Percentiles rank a stretch among this genome's conserved stretches.
Conservation (phyloP, 495 filamentous ascomycete genomes). For the Sporormia fimetaria region DNA sequence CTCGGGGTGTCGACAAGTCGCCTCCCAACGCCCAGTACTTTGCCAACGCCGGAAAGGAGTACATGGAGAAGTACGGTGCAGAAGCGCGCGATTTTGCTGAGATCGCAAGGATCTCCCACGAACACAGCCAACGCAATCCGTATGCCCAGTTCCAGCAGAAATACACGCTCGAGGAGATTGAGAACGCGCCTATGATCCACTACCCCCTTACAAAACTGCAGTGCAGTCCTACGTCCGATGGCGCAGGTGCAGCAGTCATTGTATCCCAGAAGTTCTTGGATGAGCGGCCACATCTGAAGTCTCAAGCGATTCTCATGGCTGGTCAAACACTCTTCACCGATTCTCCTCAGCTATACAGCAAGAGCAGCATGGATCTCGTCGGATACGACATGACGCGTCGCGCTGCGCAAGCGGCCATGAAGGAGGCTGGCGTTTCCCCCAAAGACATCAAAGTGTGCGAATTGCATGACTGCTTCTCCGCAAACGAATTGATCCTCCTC, state of each 20-base stretch:
- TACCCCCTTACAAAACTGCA: slow-evolving; percentile 62
- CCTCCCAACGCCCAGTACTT: slow-evolving; percentile 85
- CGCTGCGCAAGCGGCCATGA: slow-evolving; percentile 53
- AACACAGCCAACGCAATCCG: slow-evolving; percentile 78
- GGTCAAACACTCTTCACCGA: slow-evolving; percentile 78
- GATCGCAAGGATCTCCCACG: slow-evolving; percentile 83
- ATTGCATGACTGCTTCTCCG: slow-evolving; percentile 90
- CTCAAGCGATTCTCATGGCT: slow-evolving; percentile 71
- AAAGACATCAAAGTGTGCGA: slow-evolving; percentile 72
- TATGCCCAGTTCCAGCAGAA: slow-evolving; percentile 90
- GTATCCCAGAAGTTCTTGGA: slow-evolving; percentile 80
- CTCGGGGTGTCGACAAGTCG: slow-evolving; percentile 61
- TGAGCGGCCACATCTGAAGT: slow-evolving; percentile 64
- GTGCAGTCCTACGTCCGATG: slow-evolving; percentile 83
- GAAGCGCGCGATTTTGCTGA: slow-evolving; percentile 79
- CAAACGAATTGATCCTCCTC: slow-evolving; percentile 81
- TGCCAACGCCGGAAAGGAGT: slow-evolving; percentile 84
- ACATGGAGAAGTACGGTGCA: slow-evolving; percentile 85
- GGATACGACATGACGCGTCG: slow-evolving; percentile 71
- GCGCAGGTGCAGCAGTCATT: slow-evolving; percentile 75
- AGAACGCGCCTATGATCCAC: slow-evolving; percentile 65
- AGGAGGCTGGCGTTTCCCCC: slow-evolving; percentile 58
- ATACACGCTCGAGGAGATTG: slow-evolving; percentile 74
- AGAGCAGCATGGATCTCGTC: slow-evolving; percentile 70
- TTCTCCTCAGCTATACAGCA: slow-evolving; percentile 55